Base-by-base conservation (phyloP, 148 eudicot genomes). In the Nyssa sinensis region DNA sequence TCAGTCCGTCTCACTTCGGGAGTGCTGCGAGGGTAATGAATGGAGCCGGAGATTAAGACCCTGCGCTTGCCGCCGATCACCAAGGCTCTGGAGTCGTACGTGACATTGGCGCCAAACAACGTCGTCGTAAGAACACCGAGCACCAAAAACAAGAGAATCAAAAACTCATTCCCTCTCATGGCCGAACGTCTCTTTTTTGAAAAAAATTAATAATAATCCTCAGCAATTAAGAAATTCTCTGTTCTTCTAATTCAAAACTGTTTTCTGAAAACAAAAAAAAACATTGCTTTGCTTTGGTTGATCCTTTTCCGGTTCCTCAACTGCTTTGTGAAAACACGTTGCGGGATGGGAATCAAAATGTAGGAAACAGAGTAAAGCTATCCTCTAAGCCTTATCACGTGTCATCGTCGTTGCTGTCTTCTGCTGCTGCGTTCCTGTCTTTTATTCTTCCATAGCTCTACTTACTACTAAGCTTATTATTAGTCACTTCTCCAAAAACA, bases 11-110 rank as follows among this genome's bases (percentile, higher is more conserved):
- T 33, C 3, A 94, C 97, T 37, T 90, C 92, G 0, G 98, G 98
- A 33, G 98, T 92, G 81, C 98, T 95, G 32, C 98, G 97, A 35
- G 98, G 98, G 66, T 92, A 95, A 82, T 95, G 98, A 79, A 92
- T 90, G 34, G 97, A 86, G 34, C 98, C 98, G 66, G 98, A 95
- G 66, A 95, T 82, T 67, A 95, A 75, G 7, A 95, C 73, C 27
- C 90, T 84, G 28, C 98, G 87, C 72, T 85, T 74, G 51, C 98
- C 98, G 81, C 92, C 88, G 78, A 95, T 92, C 41, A 92, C 78
- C 44, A 95, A 31, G 30, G 98, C 92, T 37, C 96, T 80, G 70
- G 88, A 90, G 78, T 94, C 98, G 72, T 92, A 92, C 23, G 87
- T 87, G 70, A 94, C 98, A 72, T 79, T 91, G 70, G 84, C 88